Evolutionary conservation across 2,329 filamentous ascomycete species (phyloP), one percentile per base, ranked within the genome.

Genomic region (Talaromyces sp.): DNA sequence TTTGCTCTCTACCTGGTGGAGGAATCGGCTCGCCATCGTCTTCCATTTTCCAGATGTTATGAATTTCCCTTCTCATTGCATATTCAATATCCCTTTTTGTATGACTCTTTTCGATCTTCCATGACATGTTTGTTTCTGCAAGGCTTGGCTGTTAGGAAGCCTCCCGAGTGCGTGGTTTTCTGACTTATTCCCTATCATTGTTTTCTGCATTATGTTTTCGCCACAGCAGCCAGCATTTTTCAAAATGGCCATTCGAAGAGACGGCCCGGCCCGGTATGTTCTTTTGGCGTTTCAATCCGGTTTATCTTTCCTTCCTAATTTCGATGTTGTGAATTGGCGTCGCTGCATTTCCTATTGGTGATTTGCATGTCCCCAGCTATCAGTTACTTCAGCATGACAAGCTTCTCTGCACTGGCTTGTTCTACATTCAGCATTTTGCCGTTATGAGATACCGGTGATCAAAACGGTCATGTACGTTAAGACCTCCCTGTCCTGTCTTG

Each of bases 391-490:
- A 65, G 65, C 68, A 72, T 70, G 69, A 73, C 69, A 66, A 69
- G 71, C 65, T 63, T 71, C 8, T 69, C 71, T 73, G 72, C 75
- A 75, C 73, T 70, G 71, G 70, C 72, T 71, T 72, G 69, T 48
- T 52, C 55, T 55, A 54, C 70, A 69, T 71, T 69, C 71, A 73
- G 67, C 71, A 69, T 71, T 70, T 40, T 40, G 39, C 39, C 39
- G 39, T 40, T 71, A 18, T 73, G 70, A 70, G 61, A 69, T 71
- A 70, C 70, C 67, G 72, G 69, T 71, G 67, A 68, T 72, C 67
- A 73, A 76, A 74, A 71, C 71, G 75, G 71, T 70, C 62, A 79
- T 81, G 79, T 81, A 81, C 75, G 79, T 81, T 81, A 81, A 80
- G 35, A 55, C 76, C 75, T 79, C 77, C 78, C 77, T 77, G 72